phyloP scores from a whole-genome alignment of 192 early-diverging fungal species.

The Entrophospora sp. region DNA sequence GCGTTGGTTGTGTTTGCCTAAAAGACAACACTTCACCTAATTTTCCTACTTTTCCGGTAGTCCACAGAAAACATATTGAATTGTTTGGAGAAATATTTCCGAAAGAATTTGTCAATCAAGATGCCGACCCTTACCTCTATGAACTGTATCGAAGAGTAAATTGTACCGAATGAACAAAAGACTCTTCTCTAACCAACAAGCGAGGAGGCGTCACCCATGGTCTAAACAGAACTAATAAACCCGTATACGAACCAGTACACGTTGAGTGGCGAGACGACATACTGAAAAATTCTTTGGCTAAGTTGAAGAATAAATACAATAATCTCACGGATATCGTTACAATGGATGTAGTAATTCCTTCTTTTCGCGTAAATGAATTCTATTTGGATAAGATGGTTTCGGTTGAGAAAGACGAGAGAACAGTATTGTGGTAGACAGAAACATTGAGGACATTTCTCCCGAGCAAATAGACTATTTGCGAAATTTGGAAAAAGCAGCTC shows the following conservation, averaged over 20 bases:
- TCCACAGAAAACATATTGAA: not conserved
- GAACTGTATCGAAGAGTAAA: conserved; percentile 4
- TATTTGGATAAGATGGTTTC: conserved; percentile 2
- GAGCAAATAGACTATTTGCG: not conserved
- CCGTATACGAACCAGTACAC: not conserved
- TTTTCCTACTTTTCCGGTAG: conserved; percentile 12
- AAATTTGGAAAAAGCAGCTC: not conserved
- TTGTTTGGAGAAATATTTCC: conserved; percentile 8
- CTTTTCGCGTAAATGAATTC: not conserved
- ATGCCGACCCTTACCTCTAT: conserved; percentile 7
- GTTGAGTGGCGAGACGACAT: not conserved
- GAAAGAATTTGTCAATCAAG: not conserved
- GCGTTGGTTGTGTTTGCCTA: not conserved
- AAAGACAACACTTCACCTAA: not conserved
- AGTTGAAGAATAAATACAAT: not conserved
- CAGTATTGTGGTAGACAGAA: too few species aligned
- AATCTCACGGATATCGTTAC: not conserved
- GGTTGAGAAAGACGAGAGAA: too few species aligned
- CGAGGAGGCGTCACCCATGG: too few species aligned
- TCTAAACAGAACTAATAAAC: not conserved
- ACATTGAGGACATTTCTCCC: not conserved
- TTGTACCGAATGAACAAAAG: not conserved
- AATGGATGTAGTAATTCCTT: not conserved
- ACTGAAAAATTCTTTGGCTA: not conserved
- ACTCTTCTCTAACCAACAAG: too few species aligned